phyloP scores from a whole-genome alignment of 2,329 filamentous ascomycete genomes.

The Stemphylium lycopersici region DNA sequence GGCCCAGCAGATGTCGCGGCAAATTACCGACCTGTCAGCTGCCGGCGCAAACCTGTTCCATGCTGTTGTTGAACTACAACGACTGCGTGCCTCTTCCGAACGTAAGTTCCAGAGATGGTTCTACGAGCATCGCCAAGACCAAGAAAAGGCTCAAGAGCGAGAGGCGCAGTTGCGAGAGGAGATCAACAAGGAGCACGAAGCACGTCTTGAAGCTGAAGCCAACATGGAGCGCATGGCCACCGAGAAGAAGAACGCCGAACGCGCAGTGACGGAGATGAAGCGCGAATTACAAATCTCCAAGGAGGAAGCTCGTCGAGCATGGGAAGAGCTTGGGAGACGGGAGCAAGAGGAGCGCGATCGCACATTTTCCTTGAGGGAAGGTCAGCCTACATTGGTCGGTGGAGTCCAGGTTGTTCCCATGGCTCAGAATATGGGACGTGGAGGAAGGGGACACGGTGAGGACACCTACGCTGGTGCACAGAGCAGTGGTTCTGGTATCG shows the following conservation, averaged over 20 bases:
- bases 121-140: constrained; percentile 87
- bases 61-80: constrained; percentile 93
- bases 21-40: constrained; percentile 96
- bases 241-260: constrained; percentile 73
- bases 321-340: constrained; percentile 92
- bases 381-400: constrained; percentile 85
- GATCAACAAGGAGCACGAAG: constrained; percentile 75
- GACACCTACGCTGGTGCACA: constrained; percentile 38
- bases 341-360: constrained; percentile 93
- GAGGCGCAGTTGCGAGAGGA: constrained; percentile 75
- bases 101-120: constrained; percentile 99
- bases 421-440: constrained; percentile 68
- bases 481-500: constrained; percentile 42
- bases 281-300: constrained; percentile 94
- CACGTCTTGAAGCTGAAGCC: constrained; percentile 69
- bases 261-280: constrained; percentile 85
- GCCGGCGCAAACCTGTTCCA: constrained; percentile 97
- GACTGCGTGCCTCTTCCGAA: constrained; percentile 91
- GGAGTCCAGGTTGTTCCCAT: constrained; percentile 96
- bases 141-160: constrained; percentile 83
- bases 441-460: constrained; percentile 44
- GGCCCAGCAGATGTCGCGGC: constrained; percentile 85
- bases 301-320: constrained; percentile 91
- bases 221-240: constrained; percentile 70
- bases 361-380: constrained; percentile 82